Conservation (phyloP, 2,329 filamentous ascomycete genomes). For the Aspergillus sp. region DNA sequence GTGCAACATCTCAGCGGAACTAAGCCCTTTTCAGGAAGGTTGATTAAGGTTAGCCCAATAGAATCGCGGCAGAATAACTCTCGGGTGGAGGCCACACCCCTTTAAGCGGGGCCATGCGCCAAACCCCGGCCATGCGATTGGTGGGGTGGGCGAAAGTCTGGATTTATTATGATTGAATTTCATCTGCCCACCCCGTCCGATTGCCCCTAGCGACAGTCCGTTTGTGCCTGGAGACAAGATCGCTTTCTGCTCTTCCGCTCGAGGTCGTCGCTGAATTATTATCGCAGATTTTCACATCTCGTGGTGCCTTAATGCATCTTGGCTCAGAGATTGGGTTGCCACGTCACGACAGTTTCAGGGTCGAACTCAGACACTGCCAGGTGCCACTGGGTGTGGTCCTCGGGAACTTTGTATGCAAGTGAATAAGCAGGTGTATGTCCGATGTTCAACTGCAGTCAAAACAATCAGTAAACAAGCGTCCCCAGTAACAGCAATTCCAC, state of each 20-base stretch:
- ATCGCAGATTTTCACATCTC: no score
- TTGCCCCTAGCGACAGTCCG: slow-evolving; percentile 22
- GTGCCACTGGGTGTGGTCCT: not conserved
- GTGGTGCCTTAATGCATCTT: not conserved
- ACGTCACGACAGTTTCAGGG: not conserved
- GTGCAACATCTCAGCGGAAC: not conserved
- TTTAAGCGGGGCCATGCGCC: slow-evolving; percentile 12
- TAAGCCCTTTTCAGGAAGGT: not conserved
- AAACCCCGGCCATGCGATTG: slow-evolving; percentile 12
- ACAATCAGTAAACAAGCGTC: slow-evolving; percentile 7
- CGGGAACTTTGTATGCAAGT: not conserved
- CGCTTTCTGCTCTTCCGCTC: no score
- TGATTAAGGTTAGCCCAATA: slow-evolving; percentile 5
- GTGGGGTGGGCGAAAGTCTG: not conserved
- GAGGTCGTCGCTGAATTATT: no score
- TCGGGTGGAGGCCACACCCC: not conserved
- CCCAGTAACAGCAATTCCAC: not conserved
- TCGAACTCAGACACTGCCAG: not conserved
- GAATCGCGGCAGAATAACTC: not conserved
- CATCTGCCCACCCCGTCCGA: slow-evolving; percentile 13
- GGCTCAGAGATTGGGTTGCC: not conserved
- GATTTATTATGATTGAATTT: not conserved
- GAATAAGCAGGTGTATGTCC: not conserved
- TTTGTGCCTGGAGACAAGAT: not conserved
- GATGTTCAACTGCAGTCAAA: not conserved